Evolutionary conservation across 2,329 filamentous ascomycete genomes (phyloP), one percentile per base, ranked within the genome.

Genomic region (Talaromyces sp.): DNA sequence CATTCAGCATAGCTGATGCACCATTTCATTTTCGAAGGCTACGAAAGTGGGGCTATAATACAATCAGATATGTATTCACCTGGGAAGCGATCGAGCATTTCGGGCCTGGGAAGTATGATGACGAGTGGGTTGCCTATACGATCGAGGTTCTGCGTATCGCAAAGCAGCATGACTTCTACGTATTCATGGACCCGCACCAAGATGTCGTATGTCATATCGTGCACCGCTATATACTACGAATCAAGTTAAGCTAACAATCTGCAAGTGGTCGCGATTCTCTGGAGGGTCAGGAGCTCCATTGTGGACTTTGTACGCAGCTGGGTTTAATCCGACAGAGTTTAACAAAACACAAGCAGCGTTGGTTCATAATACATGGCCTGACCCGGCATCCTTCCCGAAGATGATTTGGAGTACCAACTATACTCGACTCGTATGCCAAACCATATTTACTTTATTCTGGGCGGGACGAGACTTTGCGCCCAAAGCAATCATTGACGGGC

Each of bases 381-480:
- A 96, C 21, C 91, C 92, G 9, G 87, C 87, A 27, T 83, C 88
- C 1, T 99, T 93, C 66, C 94, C 94, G 26, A 97, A 97, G 78
- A 99, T 99, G 95, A 93, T 97, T 61, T 99, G 94, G 94, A 92
- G 93, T 17, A 97, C 95, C 56, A 99, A 99, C 72, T 99, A 99
- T 75, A 89, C 86, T 63, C 85, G 94, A 26, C 81, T 97, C 55
- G 92, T 89, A 2, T 90, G 88, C 55, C 91, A 92, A 65, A 92
- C 91, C 52, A 91, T 97, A 66, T 97, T 97, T 72, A 96, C 93
- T 0, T 78, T 97, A 56, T 99, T 96, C 78, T 99, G 95, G 73
- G 92, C 84, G 9, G 94, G 94, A 38, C 86, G 82, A 64, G 91
- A 95, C 68, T 97, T 97, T 79, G 91, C 94, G 1, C 95, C 95